Percentiles rank a stretch among this genome's conserved stretches.
Evolutionary conservation across 192 early-diverging fungal species (phyloP).

Genomic region (Linnemannia zychae): DNA sequence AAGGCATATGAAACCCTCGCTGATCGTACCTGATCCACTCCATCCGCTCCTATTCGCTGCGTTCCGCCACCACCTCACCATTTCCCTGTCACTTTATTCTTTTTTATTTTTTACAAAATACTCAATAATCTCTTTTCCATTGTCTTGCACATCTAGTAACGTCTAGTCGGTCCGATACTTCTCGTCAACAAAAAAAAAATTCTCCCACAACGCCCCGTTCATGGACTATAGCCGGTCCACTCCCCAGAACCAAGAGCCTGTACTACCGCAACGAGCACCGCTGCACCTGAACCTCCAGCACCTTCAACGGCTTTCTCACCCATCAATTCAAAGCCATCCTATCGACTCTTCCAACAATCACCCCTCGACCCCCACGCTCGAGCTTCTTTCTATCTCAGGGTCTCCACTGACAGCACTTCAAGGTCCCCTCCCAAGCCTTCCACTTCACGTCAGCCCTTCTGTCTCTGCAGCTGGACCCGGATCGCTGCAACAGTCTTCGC

Average conservation of each 20-base stretch:
- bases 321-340: background rate
- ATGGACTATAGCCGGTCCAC: constrained; percentile 34
- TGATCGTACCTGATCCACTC: background rate
- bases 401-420: constrained; percentile 10
- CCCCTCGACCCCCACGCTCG: constrained; percentile 8
- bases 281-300: constrained; percentile 12
- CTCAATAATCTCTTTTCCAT: background rate
- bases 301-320: background rate
- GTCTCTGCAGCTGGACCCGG: constrained; percentile 11
- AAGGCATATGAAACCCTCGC: background rate
- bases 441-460: background rate
- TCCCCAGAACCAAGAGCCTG: constrained; percentile 17
- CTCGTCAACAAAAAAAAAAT: background rate
- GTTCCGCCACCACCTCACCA: background rate
- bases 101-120: background rate
- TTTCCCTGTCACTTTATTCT: background rate
- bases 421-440: background rate
- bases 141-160: background rate
- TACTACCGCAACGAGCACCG: constrained; percentile 6
- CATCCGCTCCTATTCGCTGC: constrained; percentile 7
- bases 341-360: background rate
- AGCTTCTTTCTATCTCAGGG: constrained; percentile 17
- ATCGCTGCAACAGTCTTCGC: constrained; percentile 1
- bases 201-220: constrained; percentile 14
- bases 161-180: background rate